Evolutionary conservation across 2,329 filamentous ascomycete genomes (phyloP).

Genomic region (Epichloe uncinata): DNA sequence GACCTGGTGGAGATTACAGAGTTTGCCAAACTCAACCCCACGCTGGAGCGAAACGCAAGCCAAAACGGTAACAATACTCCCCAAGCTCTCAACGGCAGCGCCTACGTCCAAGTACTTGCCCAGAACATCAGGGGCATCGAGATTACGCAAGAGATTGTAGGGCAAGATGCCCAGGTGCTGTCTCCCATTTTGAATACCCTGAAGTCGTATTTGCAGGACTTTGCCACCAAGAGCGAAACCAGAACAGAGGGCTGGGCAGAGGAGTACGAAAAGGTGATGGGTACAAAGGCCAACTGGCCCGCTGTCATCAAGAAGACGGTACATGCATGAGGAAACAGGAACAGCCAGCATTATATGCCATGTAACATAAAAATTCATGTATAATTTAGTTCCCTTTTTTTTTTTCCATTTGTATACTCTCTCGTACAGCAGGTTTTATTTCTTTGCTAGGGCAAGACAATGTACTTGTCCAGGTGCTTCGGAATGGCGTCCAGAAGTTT

Average conservation of each 20-base stretch:
- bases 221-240: constrained; percentile 10
- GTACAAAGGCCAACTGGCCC: constrained; percentile 17
- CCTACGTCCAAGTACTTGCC: constrained; percentile 16
- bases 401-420: not conserved
- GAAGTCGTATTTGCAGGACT: constrained; percentile 22
- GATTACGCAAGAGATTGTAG: constrained; percentile 28
- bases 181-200: constrained; percentile 25
- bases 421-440: constrained; percentile 13
- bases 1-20: constrained; percentile 11
- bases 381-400: constrained; percentile 12
- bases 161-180: constrained; percentile 18
- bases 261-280: constrained; percentile 16
- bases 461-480: constrained; percentile 79
- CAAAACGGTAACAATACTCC: constrained; percentile 3
- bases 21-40: constrained; percentile 15
- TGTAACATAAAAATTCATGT: constrained; percentile 6
- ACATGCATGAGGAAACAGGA: not conserved
- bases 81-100: constrained; percentile 12
- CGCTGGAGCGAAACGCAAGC: constrained; percentile 4
- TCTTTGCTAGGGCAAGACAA: constrained; percentile 59
- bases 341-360: not conserved
- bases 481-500: constrained; percentile 70
- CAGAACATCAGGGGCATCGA: constrained; percentile 29
- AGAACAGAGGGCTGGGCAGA: constrained; percentile 11
- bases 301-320: not conserved